Percentiles rank a stretch among this genome's conserved stretches.
Evolutionary conservation across 257 asterid species (phyloP).

Genomic region (Striga asiatica): DNA sequence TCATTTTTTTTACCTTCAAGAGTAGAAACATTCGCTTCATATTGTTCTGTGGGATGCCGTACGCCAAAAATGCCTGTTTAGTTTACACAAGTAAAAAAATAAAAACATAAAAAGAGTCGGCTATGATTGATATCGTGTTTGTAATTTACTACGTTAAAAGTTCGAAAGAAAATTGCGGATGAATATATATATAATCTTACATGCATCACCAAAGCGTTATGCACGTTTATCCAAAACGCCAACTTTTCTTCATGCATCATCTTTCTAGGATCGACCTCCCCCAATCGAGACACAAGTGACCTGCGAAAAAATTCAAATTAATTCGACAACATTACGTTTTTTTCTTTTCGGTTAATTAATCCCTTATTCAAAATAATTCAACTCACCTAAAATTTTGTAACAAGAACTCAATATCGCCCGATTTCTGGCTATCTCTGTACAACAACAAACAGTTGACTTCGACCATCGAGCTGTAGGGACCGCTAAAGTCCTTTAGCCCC

Average conservation of each 20-base stretch:
- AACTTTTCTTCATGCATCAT: conserved; percentile 80
- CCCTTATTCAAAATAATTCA: too few species aligned
- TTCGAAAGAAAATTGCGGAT: neutral
- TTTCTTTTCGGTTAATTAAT: too few species aligned
- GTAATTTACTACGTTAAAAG: neutral
- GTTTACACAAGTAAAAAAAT: neutral
- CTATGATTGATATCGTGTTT: neutral
- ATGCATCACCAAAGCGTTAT: conserved; percentile 96
- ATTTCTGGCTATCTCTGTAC: conserved; percentile 67
- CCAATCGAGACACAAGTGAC: conserved; percentile 80
- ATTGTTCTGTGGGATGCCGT: conserved; percentile 84
- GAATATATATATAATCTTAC: too few species aligned
- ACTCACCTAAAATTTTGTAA: conserved; percentile 74
- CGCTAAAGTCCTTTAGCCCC: conserved; percentile 94
- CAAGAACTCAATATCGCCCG: conserved; percentile 61
- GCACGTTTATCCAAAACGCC: conserved; percentile 95
- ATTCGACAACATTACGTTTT: too few species aligned
- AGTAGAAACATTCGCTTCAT: conserved; percentile 76
- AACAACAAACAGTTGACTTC: conserved; percentile 82
- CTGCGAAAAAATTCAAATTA: conserved; percentile 30
- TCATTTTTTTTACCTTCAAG: conserved; percentile 60
- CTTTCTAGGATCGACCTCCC: conserved; percentile 69
- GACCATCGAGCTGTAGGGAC: conserved; percentile 98
- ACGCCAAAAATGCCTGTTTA: conserved; percentile 81
- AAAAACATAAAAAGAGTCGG: too few species aligned